Evolutionary conservation across 306 rosid species (phyloP).

Genomic region (Benincasa hispida): DNA sequence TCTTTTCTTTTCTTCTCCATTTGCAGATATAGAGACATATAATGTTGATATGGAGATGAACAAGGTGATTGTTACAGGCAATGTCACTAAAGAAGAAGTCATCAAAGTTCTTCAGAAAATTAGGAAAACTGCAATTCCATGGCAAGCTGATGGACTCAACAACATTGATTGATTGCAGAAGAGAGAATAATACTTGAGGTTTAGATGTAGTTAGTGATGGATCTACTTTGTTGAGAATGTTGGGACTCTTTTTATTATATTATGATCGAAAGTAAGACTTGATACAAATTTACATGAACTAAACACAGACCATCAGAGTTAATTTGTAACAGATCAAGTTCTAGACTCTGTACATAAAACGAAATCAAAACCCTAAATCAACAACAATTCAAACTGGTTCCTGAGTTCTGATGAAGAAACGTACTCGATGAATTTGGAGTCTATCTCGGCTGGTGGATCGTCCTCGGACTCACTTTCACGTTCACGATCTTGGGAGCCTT

Average conservation of each 20-base stretch:
- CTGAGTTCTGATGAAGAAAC: constrained; percentile 1
- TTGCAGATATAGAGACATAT: constrained; percentile 69
- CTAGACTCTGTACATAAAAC: neutral
- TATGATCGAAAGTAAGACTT: neutral
- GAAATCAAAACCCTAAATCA: neutral
- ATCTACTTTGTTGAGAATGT: neutral
- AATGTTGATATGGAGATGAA: constrained; percentile 49
- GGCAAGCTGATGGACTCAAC: constrained; percentile 27
- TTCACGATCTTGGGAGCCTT: constrained; percentile 57
- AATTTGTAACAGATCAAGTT: neutral
- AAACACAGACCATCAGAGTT: neutral
- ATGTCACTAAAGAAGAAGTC: constrained; percentile 55
- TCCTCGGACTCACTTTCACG: constrained; percentile 58
- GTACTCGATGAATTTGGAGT: constrained; percentile 8
- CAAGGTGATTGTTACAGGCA: constrained; percentile 69
- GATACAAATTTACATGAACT: neutral
- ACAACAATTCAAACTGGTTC: neutral
- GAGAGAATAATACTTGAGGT: neutral
- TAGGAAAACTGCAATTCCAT: constrained; percentile 47
- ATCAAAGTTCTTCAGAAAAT: constrained; percentile 50
- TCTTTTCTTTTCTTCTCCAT: neutral
- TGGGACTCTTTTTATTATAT: neutral
- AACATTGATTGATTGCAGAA: neutral
- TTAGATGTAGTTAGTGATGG: neutral
- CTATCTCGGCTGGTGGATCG: constrained; percentile 86